Base-by-base conservation (phyloP, 1,284 basidiomycete genomes). In the Puccinia novopanici region DNA sequence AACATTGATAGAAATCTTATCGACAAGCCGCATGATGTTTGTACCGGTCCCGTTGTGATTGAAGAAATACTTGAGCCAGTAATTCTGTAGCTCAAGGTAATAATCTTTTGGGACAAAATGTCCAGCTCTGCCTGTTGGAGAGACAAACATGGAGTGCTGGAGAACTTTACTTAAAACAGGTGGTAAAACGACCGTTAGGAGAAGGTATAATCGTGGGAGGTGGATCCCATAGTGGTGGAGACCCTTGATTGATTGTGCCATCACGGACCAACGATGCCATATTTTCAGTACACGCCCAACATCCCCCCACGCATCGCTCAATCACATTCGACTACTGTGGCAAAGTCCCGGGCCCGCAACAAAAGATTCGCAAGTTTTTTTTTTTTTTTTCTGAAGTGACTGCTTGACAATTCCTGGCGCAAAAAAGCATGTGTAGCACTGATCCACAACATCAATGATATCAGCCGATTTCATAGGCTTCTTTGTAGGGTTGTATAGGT, bases 51-150 rank as follows among this genome's bases (percentile, higher is more conserved):
- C 34, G 5, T n/a, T n/a, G n/a, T n/a, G n/a, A n/a, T n/a, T n/a
- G n/a, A n/a, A n/a, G n/a, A n/a, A n/a, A n/a, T n/a, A 73, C 45
- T 67, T n/a, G n/a, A n/a, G n/a, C n/a, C n/a, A n/a, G n/a, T n/a
- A n/a, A n/a, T n/a, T n/a, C n/a, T n/a, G n/a, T 1, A 67, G 27
- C 13, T 67, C 63, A 0, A 67, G 30, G 13, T 19, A 67, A n/a
- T 34, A 67, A 12, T 67, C 63, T 34, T 72, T 72, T 17, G 70
- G n/a, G 3, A 72, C 70, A 73, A 73, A 73, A 48, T 73, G 71
- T 19, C 34, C 34, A 22, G 42, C 27, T 34, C 48, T 22, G 0
- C 71, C 71, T 15, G 42, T 52, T 15, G 71, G 71, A n/a, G 71
- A 48, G 9, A 73, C 55, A 10, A 73, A 37, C 13, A 73, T n/a